Conservation (phyloP, 2,329 filamentous ascomycete species). For the Chaetomium globosum region DNA sequence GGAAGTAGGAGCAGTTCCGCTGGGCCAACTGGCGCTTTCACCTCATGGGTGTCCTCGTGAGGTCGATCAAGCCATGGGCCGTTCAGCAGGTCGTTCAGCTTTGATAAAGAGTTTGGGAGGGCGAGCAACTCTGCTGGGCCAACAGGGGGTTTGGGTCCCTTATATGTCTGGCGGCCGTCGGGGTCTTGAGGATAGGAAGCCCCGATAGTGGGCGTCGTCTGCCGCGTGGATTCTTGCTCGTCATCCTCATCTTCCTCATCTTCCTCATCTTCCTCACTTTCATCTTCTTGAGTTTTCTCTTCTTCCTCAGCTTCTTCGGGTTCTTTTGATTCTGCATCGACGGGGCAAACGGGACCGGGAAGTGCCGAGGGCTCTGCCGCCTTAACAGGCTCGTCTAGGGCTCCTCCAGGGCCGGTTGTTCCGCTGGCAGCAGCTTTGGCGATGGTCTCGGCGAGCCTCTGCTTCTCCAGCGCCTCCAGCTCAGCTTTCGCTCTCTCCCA, state of each 20-base stretch:
- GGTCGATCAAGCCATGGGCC: background rate
- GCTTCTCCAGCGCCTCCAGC: constrained; percentile 78
- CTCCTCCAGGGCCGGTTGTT: background rate
- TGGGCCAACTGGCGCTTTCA: constrained; percentile 31
- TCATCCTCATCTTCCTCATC: background rate
- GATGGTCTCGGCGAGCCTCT: constrained; percentile 53
- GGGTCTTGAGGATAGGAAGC: background rate
- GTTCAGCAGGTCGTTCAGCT: background rate
- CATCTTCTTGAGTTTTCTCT: background rate
- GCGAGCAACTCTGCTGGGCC: constrained; percentile 38
- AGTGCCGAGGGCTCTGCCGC: background rate
- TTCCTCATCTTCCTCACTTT: background rate
- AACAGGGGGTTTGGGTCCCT: constrained; percentile 20
- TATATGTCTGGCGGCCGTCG: background rate
- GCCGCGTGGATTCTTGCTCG: background rate
- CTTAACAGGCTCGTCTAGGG: background rate
- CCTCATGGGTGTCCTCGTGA: background rate
- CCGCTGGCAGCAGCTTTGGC: constrained; percentile 7
- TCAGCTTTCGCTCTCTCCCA: constrained; percentile 88
- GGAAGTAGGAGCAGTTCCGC: constrained; percentile 32
- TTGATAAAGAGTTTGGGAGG: constrained; percentile 56
- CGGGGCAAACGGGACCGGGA: background rate
- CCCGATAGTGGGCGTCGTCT: background rate
- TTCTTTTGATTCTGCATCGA: background rate
- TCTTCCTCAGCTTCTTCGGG: background rate